These are phyloP conservation scores for Panaeolus papilionaceus DNA, from an alignment of 768 basidiomycete species.

Conservation along the genomic window DNA sequence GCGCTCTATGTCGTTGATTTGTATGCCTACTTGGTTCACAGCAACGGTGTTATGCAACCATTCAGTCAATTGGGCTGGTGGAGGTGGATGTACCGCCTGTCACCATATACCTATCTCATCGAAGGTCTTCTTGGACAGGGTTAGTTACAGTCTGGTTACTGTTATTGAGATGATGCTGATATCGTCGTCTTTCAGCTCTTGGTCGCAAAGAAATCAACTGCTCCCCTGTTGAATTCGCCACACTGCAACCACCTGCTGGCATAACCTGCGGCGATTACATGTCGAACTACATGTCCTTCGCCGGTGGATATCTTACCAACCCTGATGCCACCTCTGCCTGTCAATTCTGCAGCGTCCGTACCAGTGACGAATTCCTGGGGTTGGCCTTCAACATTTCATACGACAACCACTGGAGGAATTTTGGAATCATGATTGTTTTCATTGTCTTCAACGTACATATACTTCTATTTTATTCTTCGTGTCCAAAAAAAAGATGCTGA, in stretches of 20 bases:
- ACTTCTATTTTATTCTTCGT: neutral
- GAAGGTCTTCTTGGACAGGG: conserved; percentile 56
- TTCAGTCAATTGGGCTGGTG: conserved; percentile 69
- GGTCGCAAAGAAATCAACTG: conserved; percentile 53
- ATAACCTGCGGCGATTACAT: conserved; percentile 61
- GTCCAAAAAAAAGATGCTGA: neutral
- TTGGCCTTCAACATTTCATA: conserved; percentile 63
- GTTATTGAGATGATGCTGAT: conserved; percentile 38
- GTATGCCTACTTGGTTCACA: conserved; percentile 26
- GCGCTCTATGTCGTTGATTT: neutral
- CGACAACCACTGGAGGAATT: conserved; percentile 56
- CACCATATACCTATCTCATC: conserved; percentile 58
- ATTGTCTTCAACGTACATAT: conserved; percentile 55
- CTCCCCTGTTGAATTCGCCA: conserved; percentile 55
- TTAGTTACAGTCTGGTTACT: conserved; percentile 45
- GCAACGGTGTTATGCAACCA: conserved; percentile 73
- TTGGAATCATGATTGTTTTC: conserved; percentile 57
- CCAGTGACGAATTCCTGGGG: conserved; percentile 64
- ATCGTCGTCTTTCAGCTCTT: conserved; percentile 37
- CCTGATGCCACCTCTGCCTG: conserved; percentile 60
- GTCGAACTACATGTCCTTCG: conserved; percentile 48
- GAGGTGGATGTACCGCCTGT: conserved; percentile 54
- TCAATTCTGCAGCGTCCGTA: conserved; percentile 62
- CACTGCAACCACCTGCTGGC: conserved; percentile 58
- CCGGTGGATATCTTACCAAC: conserved; percentile 65